phyloP scores from a whole-genome alignment of 495 filamentous ascomycete species.

The Pyrenopolyporus hunteri region DNA sequence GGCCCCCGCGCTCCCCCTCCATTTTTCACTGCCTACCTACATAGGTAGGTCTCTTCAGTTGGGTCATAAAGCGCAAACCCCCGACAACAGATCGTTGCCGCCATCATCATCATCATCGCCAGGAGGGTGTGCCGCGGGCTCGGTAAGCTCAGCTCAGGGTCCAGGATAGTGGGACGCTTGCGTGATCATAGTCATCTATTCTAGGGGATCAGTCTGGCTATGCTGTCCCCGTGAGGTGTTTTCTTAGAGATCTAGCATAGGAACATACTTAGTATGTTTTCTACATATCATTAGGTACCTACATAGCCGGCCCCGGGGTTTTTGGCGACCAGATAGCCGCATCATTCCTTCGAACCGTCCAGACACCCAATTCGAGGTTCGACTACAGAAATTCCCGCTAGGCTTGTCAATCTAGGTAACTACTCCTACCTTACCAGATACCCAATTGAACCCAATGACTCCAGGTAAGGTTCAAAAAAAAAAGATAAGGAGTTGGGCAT shows the following conservation, averaged over 20 bases:
- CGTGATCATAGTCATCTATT: conserved; percentile 12
- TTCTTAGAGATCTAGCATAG: too few species aligned
- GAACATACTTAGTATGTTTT: too few species aligned
- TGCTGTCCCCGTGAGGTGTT: neutral
- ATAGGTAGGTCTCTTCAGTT: too few species aligned
- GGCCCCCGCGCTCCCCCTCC: conserved; percentile 23
- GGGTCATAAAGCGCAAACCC: conserved; percentile 13
- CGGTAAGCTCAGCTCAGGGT: conserved; percentile 38
- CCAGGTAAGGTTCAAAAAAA: neutral
- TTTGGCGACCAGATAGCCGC: neutral
- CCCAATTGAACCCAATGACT: conserved; percentile 12
- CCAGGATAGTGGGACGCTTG: conserved; percentile 21
- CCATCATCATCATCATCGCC: conserved; percentile 5
- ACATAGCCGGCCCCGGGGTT: too few species aligned
- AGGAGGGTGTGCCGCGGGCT: conserved; percentile 25
- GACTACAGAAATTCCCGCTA: neutral
- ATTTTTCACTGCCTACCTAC: too few species aligned
- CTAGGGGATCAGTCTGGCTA: neutral
- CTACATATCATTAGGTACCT: too few species aligned
- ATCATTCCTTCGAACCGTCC: neutral
- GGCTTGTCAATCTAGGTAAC: too few species aligned
- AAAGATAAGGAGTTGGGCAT: conserved; percentile 3
- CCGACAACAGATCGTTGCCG: conserved; percentile 22
- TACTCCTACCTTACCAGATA: too few species aligned
- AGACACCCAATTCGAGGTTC: neutral